Percentiles rank a stretch among this genome's conserved stretches.
Evolutionary conservation across 805 yeast species (phyloP).

Genomic region (Diddensiella santjacobensis): DNA sequence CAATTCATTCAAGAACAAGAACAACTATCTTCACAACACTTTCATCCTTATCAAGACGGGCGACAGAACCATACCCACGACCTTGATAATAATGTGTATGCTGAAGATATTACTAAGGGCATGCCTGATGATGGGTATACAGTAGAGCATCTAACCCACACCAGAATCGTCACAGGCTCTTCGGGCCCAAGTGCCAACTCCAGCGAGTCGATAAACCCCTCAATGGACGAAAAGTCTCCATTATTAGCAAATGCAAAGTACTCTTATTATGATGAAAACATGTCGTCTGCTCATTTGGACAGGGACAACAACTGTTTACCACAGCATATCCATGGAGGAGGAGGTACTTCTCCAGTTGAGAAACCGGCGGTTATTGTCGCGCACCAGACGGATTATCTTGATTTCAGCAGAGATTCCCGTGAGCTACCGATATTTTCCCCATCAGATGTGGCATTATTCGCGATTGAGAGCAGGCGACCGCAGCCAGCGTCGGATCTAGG

Average conservation of each 20-base stretch:
- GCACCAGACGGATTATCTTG: background rate
- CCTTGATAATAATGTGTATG: no score
- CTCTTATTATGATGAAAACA: background rate
- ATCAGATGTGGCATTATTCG: background rate
- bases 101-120: no score
- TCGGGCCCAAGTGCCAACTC: background rate
- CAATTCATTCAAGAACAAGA: no score
- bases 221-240: background rate
- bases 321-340: background rate
- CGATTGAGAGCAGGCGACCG: background rate
- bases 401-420: background rate
- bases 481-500: background rate
- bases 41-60: no score
- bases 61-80: no score
- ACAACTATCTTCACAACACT: no score
- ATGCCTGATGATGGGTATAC: no score
- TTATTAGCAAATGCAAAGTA: background rate
- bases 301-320: background rate
- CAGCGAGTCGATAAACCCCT: background rate
- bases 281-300: background rate
- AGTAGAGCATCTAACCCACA: no score
- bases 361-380: background rate
- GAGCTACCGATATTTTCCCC: background rate
- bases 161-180: no score
- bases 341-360: background rate